phyloP scores from a whole-genome alignment of 1,284 basidiomycete species.

The Cutaneotrichosporon spelunceum region DNA sequence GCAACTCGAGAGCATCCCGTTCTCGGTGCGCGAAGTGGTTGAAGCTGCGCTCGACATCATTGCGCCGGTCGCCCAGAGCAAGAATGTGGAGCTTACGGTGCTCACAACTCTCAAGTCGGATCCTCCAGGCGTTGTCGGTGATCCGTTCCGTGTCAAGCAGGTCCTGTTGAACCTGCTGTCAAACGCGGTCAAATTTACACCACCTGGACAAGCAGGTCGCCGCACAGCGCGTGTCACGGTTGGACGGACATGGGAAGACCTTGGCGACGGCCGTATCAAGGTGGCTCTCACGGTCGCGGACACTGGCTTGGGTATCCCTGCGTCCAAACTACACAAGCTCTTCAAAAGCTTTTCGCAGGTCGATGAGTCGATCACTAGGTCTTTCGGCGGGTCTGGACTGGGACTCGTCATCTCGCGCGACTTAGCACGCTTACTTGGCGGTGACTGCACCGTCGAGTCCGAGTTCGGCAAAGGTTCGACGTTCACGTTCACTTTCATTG shows the following conservation, averaged over 20 bases:
- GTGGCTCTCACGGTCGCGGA: slow-evolving; percentile 36
- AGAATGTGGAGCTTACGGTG: slow-evolving; percentile 43
- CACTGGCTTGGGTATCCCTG: slow-evolving; percentile 42
- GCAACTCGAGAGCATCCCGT: slow-evolving; percentile 50
- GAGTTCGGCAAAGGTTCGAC: slow-evolving; percentile 46
- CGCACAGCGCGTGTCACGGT: slow-evolving; percentile 36
- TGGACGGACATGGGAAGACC: slow-evolving; percentile 28
- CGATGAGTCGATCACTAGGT: slow-evolving; percentile 45
- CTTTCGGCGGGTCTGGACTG: slow-evolving; percentile 44
- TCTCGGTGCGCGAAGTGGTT: slow-evolving; percentile 48
- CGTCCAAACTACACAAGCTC: slow-evolving; percentile 41
- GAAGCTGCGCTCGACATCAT: slow-evolving; percentile 46
- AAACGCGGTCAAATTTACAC: slow-evolving; percentile 48
- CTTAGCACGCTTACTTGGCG: slow-evolving; percentile 44
- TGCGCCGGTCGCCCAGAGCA: slow-evolving; percentile 40
- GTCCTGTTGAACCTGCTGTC: slow-evolving; percentile 41
- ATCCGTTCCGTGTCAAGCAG: slow-evolving; percentile 47
- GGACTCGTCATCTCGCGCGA: slow-evolving; percentile 48
- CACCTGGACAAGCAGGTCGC: slow-evolving; percentile 12
- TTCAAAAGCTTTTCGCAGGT: slow-evolving; percentile 50
- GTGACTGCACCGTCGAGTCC: slow-evolving; percentile 44
- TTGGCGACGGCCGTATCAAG: slow-evolving; percentile 25
- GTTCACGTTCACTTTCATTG: slow-evolving; percentile 45
- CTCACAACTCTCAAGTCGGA: slow-evolving; percentile 36
- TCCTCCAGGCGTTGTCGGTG: slow-evolving; percentile 39